Evolutionary conservation across 2,329 filamentous ascomycete species (phyloP).

Genomic region (Taxawa tesnikishii): DNA sequence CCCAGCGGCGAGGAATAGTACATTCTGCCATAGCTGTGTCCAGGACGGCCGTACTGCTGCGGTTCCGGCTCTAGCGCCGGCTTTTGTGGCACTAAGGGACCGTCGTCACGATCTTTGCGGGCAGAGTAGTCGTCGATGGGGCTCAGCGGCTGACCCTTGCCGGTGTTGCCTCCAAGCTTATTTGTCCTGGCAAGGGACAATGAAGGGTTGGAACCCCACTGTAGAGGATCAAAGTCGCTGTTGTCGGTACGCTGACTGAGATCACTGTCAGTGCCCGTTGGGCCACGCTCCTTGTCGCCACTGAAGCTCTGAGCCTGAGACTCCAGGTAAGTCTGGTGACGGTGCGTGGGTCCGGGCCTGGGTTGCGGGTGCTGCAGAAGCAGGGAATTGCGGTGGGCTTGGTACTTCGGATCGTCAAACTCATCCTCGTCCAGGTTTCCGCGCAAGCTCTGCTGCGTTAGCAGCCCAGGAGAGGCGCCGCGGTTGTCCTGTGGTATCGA

Average conservation of each 20-base stretch:
- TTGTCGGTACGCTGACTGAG: conserved; percentile 18
- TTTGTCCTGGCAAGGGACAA: conserved; percentile 17
- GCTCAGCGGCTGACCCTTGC: too few species aligned
- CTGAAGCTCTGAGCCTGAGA: conserved; percentile 59
- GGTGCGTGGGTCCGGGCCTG: conserved; percentile 58
- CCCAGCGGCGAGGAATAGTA: conserved; percentile 22
- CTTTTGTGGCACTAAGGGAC: conserved; percentile 43
- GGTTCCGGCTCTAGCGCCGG: conserved; percentile 10
- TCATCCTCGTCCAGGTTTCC: conserved; percentile 6
- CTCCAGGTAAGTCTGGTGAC: conserved; percentile 63
- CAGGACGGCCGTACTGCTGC: not conserved
- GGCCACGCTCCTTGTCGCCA: conserved; percentile 13
- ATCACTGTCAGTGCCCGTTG: conserved; percentile 19
- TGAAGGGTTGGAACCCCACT: conserved; percentile 35
- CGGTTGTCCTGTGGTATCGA: conserved; percentile 1
- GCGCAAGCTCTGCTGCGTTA: not conserved
- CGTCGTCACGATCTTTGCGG: too few species aligned
- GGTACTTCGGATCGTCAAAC: conserved; percentile 61
- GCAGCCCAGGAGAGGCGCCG: not conserved
- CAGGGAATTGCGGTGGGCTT: conserved; percentile 67
- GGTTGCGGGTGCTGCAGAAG: conserved; percentile 73
- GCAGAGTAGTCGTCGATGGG: too few species aligned
- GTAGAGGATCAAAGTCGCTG: conserved; percentile 29
- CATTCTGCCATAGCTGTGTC: conserved; percentile 7
- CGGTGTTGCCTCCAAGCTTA: conserved; percentile 19